A percentile compares a stretch with the other conserved stretches of the same genome.
Conservation (phyloP, 108 stramenopile species). For the Seminavis robusta region DNA sequence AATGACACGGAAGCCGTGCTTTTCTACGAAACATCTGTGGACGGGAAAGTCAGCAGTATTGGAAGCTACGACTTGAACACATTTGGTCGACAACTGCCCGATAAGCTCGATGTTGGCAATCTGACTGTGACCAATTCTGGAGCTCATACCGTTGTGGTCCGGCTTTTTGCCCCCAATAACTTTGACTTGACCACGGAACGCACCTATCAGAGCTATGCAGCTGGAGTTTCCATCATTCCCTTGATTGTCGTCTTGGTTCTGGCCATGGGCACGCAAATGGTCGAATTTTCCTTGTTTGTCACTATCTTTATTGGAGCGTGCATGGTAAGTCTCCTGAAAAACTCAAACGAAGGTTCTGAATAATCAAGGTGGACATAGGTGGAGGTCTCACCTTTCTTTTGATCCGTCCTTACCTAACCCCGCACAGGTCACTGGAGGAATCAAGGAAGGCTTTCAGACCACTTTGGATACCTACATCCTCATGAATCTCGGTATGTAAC, state of each 20-base stretch:
- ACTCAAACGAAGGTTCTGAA: too few relatives aligned
- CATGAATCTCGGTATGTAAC: too few relatives aligned
- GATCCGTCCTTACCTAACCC: too few relatives aligned
- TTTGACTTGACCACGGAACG: too few relatives aligned
- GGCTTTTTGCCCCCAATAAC: conserved; percentile 2
- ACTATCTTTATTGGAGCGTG: conserved; percentile 59
- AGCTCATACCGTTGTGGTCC: conserved; percentile 12
- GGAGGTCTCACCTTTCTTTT: too few relatives aligned
- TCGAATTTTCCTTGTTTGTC: conserved; percentile 16
- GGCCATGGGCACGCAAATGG: conserved; percentile 30
- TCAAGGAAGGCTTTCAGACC: conserved; percentile 33
- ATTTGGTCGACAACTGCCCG: conserved; percentile 15
- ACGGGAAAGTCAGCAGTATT: conserved; percentile 11
- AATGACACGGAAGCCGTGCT: neutral
- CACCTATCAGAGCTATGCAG: too few relatives aligned
- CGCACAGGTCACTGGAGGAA: conserved; percentile 26
- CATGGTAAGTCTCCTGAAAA: too few relatives aligned
- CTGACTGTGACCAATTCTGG: conserved; percentile 7
- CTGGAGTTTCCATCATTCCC: conserved; percentile 44
- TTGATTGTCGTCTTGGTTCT: conserved; percentile 36
- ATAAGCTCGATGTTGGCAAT: conserved; percentile 17
- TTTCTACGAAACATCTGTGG: conserved; percentile 16
- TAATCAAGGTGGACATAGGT: too few relatives aligned
- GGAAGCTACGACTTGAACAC: conserved; percentile 12
- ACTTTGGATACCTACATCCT: conserved; percentile 49